Evolutionary conservation across 1,284 basidiomycete species (phyloP).

Genomic region (Ustilago lituana): DNA sequence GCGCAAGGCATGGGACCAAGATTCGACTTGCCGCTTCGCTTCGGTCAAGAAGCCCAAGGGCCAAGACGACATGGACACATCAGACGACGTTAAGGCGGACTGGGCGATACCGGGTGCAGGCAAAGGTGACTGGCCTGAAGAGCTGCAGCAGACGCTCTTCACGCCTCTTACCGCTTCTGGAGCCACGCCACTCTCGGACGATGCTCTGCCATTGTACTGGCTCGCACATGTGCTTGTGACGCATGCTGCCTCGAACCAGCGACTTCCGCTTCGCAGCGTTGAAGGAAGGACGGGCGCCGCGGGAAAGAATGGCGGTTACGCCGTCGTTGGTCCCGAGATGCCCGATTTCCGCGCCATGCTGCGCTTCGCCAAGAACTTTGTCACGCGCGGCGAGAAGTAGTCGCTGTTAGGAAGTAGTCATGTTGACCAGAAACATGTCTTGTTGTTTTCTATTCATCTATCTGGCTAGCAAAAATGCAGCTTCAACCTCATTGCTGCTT

Average conservation of each 20-base stretch:
- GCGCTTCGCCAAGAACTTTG: constrained; percentile 56
- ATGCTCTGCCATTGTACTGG: constrained; percentile 61
- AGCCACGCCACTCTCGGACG: constrained; percentile 56
- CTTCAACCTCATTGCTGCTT: too few relatives aligned
- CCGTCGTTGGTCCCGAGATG: constrained; percentile 31
- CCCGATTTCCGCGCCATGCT: constrained; percentile 56
- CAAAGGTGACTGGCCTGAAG: constrained; percentile 24
- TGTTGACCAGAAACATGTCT: too few relatives aligned
- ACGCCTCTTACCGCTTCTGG: constrained; percentile 57
- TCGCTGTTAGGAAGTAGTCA: background rate
- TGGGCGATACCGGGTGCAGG: constrained; percentile 5
- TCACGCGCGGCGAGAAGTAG: constrained; percentile 47
- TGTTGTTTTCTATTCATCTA: background rate
- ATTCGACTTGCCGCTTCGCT: constrained; percentile 48
- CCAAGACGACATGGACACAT: constrained; percentile 8
- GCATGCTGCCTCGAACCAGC: constrained; percentile 48
- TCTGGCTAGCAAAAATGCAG: background rate
- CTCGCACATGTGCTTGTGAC: constrained; percentile 56
- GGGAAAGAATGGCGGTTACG: constrained; percentile 22
- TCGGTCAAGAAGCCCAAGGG: constrained; percentile 28
- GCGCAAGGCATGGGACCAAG: constrained; percentile 58
- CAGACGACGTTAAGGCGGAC: constrained; percentile 5
- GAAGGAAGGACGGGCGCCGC: constrained; percentile 26
- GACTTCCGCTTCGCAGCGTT: constrained; percentile 35
- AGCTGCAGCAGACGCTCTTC: constrained; percentile 39